phyloP scores from a whole-genome alignment of 1,284 basidiomycete genomes.

The Moniliella sp. region DNA sequence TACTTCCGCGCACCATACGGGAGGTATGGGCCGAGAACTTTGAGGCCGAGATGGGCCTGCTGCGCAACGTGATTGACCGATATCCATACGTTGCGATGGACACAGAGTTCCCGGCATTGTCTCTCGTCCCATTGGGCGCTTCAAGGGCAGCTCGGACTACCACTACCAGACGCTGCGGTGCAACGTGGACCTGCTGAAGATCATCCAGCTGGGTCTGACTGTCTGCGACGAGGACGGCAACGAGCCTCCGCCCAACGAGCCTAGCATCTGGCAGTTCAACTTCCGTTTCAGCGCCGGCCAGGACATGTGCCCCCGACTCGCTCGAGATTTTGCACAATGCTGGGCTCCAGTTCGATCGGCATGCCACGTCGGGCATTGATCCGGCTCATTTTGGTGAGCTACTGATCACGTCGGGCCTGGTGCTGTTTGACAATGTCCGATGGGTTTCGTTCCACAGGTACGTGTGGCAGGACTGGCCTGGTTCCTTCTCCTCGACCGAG shows the following conservation, averaged over 20 bases:
- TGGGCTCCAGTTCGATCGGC: conserved; percentile 80
- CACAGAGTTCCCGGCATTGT: conserved; percentile 98
- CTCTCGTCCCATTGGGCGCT: conserved; percentile 80
- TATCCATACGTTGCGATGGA: conserved; percentile 96
- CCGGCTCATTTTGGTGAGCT: conserved; percentile 91
- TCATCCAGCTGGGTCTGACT: conserved; percentile 90
- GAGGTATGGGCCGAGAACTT: conserved; percentile 90
- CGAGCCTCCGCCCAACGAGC: conserved; percentile 46
- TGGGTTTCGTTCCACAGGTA: conserved; percentile 98
- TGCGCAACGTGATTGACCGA: conserved; percentile 64
- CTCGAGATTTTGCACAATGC: conserved; percentile 82
- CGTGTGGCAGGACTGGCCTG: conserved; percentile 23
- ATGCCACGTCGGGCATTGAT: conserved; percentile 72
- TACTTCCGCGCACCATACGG: conserved; percentile 19
- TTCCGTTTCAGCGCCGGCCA: conserved; percentile 75
- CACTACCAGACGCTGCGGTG: conserved; percentile 93
- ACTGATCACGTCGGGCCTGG: conserved; percentile 82
- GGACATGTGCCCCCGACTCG: conserved; percentile 95
- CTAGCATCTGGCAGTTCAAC: conserved; percentile 97
- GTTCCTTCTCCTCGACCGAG: neutral
- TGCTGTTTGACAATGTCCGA: conserved; percentile 65
- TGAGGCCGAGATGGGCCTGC: conserved; percentile 66
- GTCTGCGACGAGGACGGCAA: conserved; percentile 80
- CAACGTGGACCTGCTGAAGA: conserved; percentile 90
- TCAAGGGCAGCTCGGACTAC: conserved; percentile 90